These are phyloP conservation scores for Penicillium sp. DNA, from an alignment of 2,329 filamentous ascomycete genomes.

Conservation along the genomic window DNA sequence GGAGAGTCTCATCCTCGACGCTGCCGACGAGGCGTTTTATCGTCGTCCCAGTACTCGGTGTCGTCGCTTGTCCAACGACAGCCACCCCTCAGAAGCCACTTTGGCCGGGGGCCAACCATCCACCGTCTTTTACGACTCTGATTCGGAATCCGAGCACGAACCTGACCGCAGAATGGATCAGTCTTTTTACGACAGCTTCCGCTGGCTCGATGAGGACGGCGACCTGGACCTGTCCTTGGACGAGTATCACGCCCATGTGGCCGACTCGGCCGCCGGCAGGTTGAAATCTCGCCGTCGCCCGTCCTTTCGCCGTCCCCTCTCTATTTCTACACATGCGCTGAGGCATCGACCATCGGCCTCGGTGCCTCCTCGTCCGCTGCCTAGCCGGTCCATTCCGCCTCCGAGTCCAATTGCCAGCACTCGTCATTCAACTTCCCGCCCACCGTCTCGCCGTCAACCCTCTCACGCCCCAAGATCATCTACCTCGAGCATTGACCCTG, in stretches of 20 bases:
- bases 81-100: slow-evolving; percentile 11
- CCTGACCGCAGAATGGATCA: slow-evolving; percentile 46
- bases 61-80: slow-evolving; percentile 29
- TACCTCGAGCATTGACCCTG: slow-evolving; percentile 62
- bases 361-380: slow-evolving; percentile 42
- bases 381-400: slow-evolving; percentile 46
- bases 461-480: slow-evolving; percentile 53
- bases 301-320: slow-evolving; percentile 69
- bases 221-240: slow-evolving; percentile 69
- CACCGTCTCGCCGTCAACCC: slow-evolving; percentile 49
- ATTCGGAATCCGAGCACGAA: slow-evolving; percentile 24
- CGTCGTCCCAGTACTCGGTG: slow-evolving; percentile 41
- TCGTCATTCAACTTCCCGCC: slow-evolving; percentile 37
- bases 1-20: slow-evolving; percentile 55
- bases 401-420: slow-evolving; percentile 25
- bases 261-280: slow-evolving; percentile 43
- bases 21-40: slow-evolving; percentile 58
- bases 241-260: slow-evolving; percentile 66
- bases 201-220: slow-evolving; percentile 71
- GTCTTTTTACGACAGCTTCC: slow-evolving; percentile 65
- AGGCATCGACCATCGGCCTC: slow-evolving; percentile 42
- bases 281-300: slow-evolving; percentile 43
- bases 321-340: slow-evolving; percentile 66
- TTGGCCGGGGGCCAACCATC: slow-evolving; percentile 20
- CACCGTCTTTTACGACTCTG: slow-evolving; percentile 29